Evolutionary conservation across 1,139 yeast genomes (phyloP), one percentile per base, ranked within the genome.

Genomic region (Pichia sp.): DNA sequence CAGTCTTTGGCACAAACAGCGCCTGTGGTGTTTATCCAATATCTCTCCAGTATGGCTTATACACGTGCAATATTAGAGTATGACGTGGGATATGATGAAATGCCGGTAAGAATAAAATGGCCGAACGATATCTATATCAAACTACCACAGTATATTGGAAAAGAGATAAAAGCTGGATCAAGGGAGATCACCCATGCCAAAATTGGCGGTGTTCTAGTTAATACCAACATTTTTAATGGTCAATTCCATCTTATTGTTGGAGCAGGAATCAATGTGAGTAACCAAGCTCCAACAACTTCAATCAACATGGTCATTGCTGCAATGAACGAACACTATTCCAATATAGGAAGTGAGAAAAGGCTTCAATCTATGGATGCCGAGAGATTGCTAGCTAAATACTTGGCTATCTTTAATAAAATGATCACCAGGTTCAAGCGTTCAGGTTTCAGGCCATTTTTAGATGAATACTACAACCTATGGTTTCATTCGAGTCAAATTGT

Each of bases 201-300:
- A 54, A 71, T 88, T 4, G 77, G 91, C 2, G 99, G 99, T 0
- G 72, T 91, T 6, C 58, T 93, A 29, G 86, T 88, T 27, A 88
- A 85, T 56, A 81, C 94, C 3, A 85, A 80, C 49, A 73, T 73
- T 33, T 55, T 81, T 26, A 63, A 72, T 40, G 58, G 57, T 19
- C 66, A 72, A 6, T 68, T 70, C 37, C 82, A 77, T 54, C 66
- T 80, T 26, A 73, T 80, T 10, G 73, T 85, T 59, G 98, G 98
- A 1, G 76, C 85, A 10, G 98, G 99, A 13, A 66, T 87, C 38
- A 93, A 91, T 51, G 78, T 88, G 2, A 74, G 75, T 34, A 87
- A 86, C 56, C 72, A 74, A n/a, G 88, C 93, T 0, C 98, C 98
- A 9, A 84, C 97, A 0, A 85, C 94, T 0, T 87, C 97, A 1